Base-by-base conservation (phyloP, 352 stramenopile species). In the Phytopythium oedochilum region DNA sequence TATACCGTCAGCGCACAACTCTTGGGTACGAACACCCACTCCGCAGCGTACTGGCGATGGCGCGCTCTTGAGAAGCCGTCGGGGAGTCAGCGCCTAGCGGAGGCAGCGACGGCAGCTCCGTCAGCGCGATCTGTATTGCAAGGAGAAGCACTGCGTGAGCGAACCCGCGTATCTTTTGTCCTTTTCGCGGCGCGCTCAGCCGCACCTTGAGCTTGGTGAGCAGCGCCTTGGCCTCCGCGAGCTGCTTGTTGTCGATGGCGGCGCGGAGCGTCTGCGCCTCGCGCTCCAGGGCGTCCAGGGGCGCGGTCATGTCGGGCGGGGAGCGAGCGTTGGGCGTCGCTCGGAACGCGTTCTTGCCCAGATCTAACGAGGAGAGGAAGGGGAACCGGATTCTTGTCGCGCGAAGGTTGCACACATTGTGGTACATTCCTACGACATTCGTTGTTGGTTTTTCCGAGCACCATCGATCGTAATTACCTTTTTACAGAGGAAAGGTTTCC, bases 21-120 rank as follows among this genome's bases (percentile, higher is more conserved):
- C 36, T 3, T 10, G 36, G 2, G 4, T 20, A 2, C 36, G 5
- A 5, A 15, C 15, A 6, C 17, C 2, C 10, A 31, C 22, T n/a
- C 9, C 20, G 11, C 5, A 12, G 69, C 73, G 48, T 84, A 89
- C 89, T 76, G 0, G 86, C 89, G 43, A 96, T 50, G 35, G 78
- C 69, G 34, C 86, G 74, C 57, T 97, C 86, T 34, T 85, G 58
- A 18, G 68, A 59, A 8, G 84, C 78, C 0, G 75, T 89, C 11
- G 76, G 53, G 28, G 82, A 85, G 15, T 65, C 57, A 14, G 58
- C 59, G 14, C 59, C 68, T 53, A 76, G 90, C 20, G 88, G 88
- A 48, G 89, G 86, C 29, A 97, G 75, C 52, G 88, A 89, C 22
- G 85, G 78, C 39, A 97, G 73, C 61, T 71, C 75, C 45, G 76